These are phyloP conservation scores for Apophysomyces elegans DNA, from an alignment of 371 early-diverging fungal genomes.

Conservation along the genomic window DNA sequence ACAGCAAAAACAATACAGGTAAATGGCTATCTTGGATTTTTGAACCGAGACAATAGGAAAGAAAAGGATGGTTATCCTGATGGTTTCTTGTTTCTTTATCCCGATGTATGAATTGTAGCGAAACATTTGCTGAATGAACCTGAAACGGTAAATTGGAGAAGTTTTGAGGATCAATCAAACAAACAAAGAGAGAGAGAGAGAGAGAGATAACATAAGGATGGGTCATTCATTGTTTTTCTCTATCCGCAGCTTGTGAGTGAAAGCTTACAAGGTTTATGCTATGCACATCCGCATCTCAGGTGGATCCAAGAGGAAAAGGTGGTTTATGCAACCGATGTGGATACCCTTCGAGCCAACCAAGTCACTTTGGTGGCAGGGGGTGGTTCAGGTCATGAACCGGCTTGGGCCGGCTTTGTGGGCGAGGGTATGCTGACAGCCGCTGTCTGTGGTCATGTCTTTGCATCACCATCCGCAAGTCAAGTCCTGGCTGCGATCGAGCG, in stretches of 20 bases:
- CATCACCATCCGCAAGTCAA: conserved; percentile 79
- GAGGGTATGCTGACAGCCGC: conserved; percentile 74
- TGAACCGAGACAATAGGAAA: background rate
- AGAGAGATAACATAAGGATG: no score
- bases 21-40: no score
- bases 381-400: conserved; percentile 86
- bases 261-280: conserved; percentile 46
- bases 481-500: conserved; percentile 72
- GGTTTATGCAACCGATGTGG: conserved; percentile 57
- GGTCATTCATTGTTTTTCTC: background rate
- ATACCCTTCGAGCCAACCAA: conserved; percentile 55
- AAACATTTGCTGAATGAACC: conserved; percentile 48
- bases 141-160: conserved; percentile 26
- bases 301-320: conserved; percentile 48
- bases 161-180: background rate
- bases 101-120: conserved; percentile 13
- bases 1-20: no score
- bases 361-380: conserved; percentile 85
- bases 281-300: conserved; percentile 42
- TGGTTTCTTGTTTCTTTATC: background rate
- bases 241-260: conserved; percentile 36
- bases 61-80: background rate
- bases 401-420: conserved; percentile 80
- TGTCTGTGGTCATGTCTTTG: conserved; percentile 85
- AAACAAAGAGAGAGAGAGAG: background rate